phyloP scores from a whole-genome alignment of 2,329 filamentous ascomycete genomes.

The Eutypa lata region DNA sequence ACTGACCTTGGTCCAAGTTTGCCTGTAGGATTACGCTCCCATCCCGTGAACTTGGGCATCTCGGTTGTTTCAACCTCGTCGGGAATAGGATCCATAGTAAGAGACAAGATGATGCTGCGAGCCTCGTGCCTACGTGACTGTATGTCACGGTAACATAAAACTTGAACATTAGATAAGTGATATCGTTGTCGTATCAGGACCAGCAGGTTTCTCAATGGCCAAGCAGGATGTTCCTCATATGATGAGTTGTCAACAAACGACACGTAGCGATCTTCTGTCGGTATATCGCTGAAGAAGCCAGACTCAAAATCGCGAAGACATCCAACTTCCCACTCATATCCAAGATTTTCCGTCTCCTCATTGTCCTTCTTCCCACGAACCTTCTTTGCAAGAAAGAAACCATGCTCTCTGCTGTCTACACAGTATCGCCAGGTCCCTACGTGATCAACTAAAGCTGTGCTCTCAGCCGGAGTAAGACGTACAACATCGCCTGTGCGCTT shows the following conservation, averaged over 20 bases:
- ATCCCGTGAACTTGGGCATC: slow-evolving; percentile 90
- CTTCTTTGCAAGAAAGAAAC: slow-evolving; percentile 93
- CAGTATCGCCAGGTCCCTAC: slow-evolving; percentile 86
- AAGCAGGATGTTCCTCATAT: slow-evolving; percentile 81
- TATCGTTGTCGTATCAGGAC: slow-evolving; percentile 82
- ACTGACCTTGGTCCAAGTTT: slow-evolving; percentile 77
- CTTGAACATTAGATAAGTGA: slow-evolving; percentile 70
- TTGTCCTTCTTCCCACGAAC: slow-evolving; percentile 40
- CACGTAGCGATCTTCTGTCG: slow-evolving; percentile 74
- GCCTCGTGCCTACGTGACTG: slow-evolving; percentile 75
- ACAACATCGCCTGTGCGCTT: slow-evolving; percentile 54
- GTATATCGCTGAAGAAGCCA: slow-evolving; percentile 77
- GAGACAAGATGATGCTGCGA: slow-evolving; percentile 72
- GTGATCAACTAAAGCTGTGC: slow-evolving; percentile 72
- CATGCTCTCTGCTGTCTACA: slow-evolving; percentile 79
- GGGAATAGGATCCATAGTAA: slow-evolving; percentile 50
- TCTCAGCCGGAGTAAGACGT: slow-evolving; percentile 65
- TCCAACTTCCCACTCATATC: slow-evolving; percentile 74
- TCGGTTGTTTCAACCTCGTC: slow-evolving; percentile 41
- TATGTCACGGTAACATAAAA: slow-evolving; percentile 87
- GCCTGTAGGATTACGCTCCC: slow-evolving; percentile 79
- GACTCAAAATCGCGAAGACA: slow-evolving; percentile 75
- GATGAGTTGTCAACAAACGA: slow-evolving; percentile 92
- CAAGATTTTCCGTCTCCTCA: slow-evolving; percentile 51
- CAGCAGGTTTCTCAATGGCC: slow-evolving; percentile 88